Evolutionary conservation across 164 flowering plant species (phyloP).

Genomic region (Vitis cinerea): DNA sequence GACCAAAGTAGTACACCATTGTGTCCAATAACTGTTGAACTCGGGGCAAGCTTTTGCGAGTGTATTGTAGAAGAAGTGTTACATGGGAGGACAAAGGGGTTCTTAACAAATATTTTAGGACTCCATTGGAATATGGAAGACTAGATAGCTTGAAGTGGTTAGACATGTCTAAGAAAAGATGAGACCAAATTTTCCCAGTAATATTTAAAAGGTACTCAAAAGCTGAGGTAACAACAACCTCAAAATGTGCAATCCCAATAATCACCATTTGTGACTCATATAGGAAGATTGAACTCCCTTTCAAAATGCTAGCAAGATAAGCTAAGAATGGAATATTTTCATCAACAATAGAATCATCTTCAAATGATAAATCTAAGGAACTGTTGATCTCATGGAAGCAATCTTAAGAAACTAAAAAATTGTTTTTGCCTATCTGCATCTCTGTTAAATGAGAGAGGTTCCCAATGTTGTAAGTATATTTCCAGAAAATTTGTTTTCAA

Average conservation of each 20-base stretch:
- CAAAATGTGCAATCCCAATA: constrained; percentile 91
- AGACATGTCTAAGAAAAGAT: constrained; percentile 89
- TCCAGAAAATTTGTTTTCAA: constrained; percentile 42
- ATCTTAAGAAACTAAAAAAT: constrained; percentile 87
- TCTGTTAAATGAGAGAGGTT: constrained; percentile 66
- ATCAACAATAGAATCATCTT: constrained; percentile 94
- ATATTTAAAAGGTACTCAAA: constrained; percentile 78
- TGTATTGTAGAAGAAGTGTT: constrained; percentile 32
- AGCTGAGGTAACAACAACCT: constrained; percentile 87
- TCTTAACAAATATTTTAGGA: constrained; percentile 81
- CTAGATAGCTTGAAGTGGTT: constrained; percentile 94
- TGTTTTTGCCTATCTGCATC: constrained; percentile 80
- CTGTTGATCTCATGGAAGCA: constrained; percentile 87
- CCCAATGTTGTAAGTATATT: constrained; percentile 57
- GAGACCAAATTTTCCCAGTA: constrained; percentile 77
- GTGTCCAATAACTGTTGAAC: too few species aligned
- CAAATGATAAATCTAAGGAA: constrained; percentile 87
- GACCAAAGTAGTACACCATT: too few species aligned
- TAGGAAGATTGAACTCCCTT: constrained; percentile 62
- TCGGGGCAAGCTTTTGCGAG: too few species aligned
- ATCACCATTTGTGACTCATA: constrained; percentile 91
- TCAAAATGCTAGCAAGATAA: constrained; percentile 74
- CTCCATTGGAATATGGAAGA: constrained; percentile 89
- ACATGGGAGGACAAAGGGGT: constrained; percentile 80
- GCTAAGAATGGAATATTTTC: constrained; percentile 98